Evolutionary conservation across 2,329 filamentous ascomycete genomes (phyloP).

Genomic region (Clonostachys solani): DNA sequence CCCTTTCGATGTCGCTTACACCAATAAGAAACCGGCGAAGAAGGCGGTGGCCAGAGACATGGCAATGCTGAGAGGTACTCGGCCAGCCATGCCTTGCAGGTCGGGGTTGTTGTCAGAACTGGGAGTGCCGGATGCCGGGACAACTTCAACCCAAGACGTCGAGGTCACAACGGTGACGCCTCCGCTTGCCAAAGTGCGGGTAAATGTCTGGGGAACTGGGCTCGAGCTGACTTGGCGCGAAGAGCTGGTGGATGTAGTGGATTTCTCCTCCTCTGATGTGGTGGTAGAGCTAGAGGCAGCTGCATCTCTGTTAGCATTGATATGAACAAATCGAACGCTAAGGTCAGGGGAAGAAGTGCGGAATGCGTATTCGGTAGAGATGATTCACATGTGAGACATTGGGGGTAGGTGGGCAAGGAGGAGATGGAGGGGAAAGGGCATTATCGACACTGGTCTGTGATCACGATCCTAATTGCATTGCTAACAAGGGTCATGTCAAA

Average conservation of each 20-base stretch:
- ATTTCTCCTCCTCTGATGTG: slow-evolving; percentile 5
- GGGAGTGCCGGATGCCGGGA: slow-evolving; percentile 17
- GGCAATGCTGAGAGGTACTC: slow-evolving; percentile 1
- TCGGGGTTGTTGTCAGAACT: slow-evolving; percentile 9
- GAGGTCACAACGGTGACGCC: slow-evolving; percentile 39
- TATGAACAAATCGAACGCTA: no score
- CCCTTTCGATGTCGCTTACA: background rate
- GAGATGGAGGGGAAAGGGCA: slow-evolving; percentile 1
- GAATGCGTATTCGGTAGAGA: slow-evolving; percentile 2
- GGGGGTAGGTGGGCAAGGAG: background rate
- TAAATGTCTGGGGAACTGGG: slow-evolving; percentile 31
- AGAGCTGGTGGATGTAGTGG: slow-evolving; percentile 10
- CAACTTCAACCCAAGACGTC: slow-evolving; percentile 43
- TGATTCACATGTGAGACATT: slow-evolving; percentile 1
- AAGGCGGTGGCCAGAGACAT: background rate
- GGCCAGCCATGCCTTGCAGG: slow-evolving; percentile 1
- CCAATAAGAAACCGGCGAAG: background rate
- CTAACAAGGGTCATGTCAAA: no score
- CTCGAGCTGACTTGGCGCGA: slow-evolving; percentile 26
- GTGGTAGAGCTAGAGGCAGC: background rate
- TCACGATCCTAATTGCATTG: background rate
- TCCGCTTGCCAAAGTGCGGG: slow-evolving; percentile 40
- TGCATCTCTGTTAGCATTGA: no score
- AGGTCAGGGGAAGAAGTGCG: background rate
- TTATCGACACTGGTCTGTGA: background rate